Conservation (phyloP, 208 protist species). For the Crithidia brevicula region DNA sequence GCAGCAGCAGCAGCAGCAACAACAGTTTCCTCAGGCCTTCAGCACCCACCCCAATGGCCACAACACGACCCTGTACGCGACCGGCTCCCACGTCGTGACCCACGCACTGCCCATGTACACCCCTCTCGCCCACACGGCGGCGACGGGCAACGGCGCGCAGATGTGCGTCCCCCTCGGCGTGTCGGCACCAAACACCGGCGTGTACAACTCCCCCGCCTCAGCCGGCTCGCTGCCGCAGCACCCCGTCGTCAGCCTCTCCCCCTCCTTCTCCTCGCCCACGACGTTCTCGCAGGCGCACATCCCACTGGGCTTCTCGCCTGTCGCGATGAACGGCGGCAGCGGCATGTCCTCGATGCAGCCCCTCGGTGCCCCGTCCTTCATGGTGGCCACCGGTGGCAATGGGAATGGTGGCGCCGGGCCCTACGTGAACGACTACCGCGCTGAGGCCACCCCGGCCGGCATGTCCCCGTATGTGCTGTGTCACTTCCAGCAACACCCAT, state of each 20-base stretch:
- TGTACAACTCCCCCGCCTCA: conserved; percentile 21
- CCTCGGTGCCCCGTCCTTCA: conserved; percentile 24
- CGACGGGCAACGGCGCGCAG: neutral
- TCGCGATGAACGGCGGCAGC: conserved; percentile 6
- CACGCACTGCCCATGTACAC: conserved; percentile 31
- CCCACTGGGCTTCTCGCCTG: conserved; percentile 20
- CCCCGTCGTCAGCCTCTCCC: conserved; percentile 18
- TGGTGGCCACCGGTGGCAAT: conserved; percentile 20
- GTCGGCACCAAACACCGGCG: conserved; percentile 15
- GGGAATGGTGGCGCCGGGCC: conserved; percentile 3
- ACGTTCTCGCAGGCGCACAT: conserved; percentile 26
- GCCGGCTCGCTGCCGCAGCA: conserved; percentile 22
- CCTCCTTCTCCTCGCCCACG: conserved; percentile 19
- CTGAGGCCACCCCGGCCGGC: conserved; percentile 11
- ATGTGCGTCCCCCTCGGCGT: conserved; percentile 23
- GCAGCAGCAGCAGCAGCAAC: conserved; percentile 1
- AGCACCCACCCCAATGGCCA: conserved; percentile 16
- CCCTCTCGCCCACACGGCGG: conserved; percentile 6
- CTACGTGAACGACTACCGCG: conserved; percentile 19
- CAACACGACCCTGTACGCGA: conserved; percentile 2
- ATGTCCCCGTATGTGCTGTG: conserved; percentile 34
- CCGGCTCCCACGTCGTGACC: conserved; percentile 14
- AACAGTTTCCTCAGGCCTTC: conserved; percentile 23
- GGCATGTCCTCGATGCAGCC: conserved; percentile 23
- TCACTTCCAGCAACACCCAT: conserved; percentile 28